Conservation (phyloP, 345 rosid genomes). For the Eucalyptus cloeziana region DNA sequence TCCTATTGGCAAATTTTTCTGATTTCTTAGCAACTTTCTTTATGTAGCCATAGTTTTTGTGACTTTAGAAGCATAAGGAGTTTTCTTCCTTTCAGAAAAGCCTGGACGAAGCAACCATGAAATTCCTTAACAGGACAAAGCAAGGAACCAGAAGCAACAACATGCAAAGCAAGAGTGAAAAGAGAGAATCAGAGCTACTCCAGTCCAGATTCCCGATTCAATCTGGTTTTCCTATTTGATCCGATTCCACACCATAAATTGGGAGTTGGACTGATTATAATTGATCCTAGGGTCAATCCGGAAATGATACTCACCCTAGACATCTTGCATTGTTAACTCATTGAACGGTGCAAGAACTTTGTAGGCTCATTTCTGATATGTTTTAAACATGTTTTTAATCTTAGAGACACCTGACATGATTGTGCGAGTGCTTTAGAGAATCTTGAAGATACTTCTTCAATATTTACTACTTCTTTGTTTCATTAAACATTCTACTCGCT, state of each 20-base stretch:
- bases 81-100: no score
- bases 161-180: no score
- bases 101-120: no score
- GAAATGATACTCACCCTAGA: no score
- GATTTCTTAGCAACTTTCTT: neutral
- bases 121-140: neutral
- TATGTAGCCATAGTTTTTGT: no score
- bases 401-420: neutral
- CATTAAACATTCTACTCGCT: neutral
- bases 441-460: accelerated
- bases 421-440: neutral
- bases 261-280: no score
- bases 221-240: neutral
- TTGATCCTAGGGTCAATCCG: no score
- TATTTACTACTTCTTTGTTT: neutral
- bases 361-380: neutral
- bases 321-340: no score
- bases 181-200: neutral
- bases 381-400: neutral
- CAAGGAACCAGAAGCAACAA: neutral
- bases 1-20: neutral
- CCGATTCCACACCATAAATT: no score
- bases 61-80: no score
- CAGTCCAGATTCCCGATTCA: neutral
- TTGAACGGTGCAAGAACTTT: neutral